Conservation (phyloP, 805 yeast species). For the Yamadazyma ubonensis region DNA sequence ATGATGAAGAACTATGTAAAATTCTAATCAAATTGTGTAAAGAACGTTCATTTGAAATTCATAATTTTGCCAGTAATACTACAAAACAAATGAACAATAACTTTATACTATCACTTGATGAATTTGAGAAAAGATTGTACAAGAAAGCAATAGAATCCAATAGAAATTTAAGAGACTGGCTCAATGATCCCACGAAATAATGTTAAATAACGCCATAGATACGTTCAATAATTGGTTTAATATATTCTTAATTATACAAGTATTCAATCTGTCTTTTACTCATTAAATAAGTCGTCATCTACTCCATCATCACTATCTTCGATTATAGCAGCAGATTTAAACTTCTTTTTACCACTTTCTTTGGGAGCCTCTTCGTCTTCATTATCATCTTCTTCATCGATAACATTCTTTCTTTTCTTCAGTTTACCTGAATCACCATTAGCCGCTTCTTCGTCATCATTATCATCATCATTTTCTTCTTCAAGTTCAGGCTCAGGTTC, state of each 20-base stretch:
- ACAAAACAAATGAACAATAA: slow-evolving; percentile 47
- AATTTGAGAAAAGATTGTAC: slow-evolving; percentile 65
- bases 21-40: slow-evolving; percentile 51
- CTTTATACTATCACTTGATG: slow-evolving; percentile 70
- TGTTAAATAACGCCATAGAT: neutral
- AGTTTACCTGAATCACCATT: slow-evolving; percentile 10
- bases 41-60: slow-evolving; percentile 66
- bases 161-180: slow-evolving; percentile 39
- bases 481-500: slow-evolving; percentile 17
- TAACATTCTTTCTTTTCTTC: slow-evolving; percentile 23
- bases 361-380: slow-evolving; percentile 27
- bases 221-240: neutral
- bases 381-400: slow-evolving; percentile 25
- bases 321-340: slow-evolving; percentile 31
- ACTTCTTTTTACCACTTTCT: slow-evolving; percentile 25
- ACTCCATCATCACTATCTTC: slow-evolving; percentile 50
- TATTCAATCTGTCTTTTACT: slow-evolving; percentile 5
- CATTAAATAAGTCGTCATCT: slow-evolving; percentile 29
- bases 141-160: slow-evolving; percentile 51
- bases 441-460: slow-evolving; percentile 18
- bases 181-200: slow-evolving; percentile 13
- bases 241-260: slow-evolving; percentile 9
- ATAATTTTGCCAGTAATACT: slow-evolving; percentile 62
- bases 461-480: slow-evolving; percentile 32
- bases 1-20: slow-evolving; percentile 59